A percentile compares a stretch with the other conserved stretches of the same genome.
phyloP scores from a whole-genome alignment of 768 basidiomycete species.

The Cubamyces sp. region DNA sequence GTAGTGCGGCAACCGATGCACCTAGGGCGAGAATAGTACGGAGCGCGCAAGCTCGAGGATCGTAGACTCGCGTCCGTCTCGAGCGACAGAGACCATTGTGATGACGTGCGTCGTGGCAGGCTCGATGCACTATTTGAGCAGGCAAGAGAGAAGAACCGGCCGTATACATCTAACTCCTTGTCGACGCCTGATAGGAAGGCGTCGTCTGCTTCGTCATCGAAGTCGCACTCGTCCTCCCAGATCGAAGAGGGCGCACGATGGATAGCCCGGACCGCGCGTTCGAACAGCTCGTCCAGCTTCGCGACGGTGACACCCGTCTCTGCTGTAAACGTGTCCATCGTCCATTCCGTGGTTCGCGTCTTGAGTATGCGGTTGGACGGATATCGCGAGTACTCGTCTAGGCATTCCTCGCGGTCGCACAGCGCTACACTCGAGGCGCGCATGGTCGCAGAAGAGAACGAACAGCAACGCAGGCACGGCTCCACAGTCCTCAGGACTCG shows the following conservation, averaged over 20 bases:
- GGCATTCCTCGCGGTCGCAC: background rate
- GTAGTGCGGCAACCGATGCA: background rate
- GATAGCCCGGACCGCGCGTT: background rate
- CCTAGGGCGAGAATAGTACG: background rate
- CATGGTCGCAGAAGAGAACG: no score
- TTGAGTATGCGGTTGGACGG: background rate
- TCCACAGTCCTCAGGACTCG: background rate
- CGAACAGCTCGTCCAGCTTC: background rate
- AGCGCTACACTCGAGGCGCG: background rate
- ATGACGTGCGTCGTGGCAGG: no score
- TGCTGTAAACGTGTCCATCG: background rate
- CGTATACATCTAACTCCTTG: no score
- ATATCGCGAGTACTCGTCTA: background rate
- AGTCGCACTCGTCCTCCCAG: background rate
- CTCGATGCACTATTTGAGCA: no score
- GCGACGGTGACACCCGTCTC: background rate
- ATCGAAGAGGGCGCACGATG: background rate
- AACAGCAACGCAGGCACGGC: background rate
- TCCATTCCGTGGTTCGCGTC: background rate
- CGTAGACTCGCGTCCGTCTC: background rate
- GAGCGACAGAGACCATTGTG: background rate
- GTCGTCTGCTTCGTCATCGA: background rate
- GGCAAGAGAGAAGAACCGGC: no score
- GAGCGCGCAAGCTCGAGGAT: background rate
- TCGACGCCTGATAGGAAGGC: background rate